Base-by-base conservation (phyloP, 352 stramenopile species). In the Globisporangium uncinulatum region DNA sequence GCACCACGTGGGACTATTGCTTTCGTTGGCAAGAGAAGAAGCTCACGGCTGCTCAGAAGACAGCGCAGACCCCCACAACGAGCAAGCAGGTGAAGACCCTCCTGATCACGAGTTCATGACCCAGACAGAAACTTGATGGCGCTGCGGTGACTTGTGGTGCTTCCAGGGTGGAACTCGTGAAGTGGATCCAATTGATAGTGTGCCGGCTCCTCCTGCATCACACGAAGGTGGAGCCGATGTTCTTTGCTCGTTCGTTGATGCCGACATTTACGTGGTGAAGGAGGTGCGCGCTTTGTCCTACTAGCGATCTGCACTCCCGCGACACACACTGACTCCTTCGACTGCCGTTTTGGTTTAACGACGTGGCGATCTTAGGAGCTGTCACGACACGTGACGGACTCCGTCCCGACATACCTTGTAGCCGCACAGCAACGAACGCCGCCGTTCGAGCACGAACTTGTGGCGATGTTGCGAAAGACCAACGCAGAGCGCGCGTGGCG, bases 21-120 rank as follows among this genome's bases (percentile, higher is more conserved):
- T 89, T 85, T 46, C 59, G 60, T 14, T 89, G 79, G 79, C 76
- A 89, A 57, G 74, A 86, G 43, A 71, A 73, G 51, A 74, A 73
- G 44, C 46, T 65, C 6, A 67, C 42, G 7, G 54, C 47, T 24
- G 51, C 55, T 52, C 67, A 64, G 43, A 9, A 31, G 14, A 8
- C 8, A 6, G 41, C 45, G 6, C 14, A 32, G 5, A n/a, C n/a
- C 4, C 19, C 32, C 8, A 24, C 17, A 19, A 52, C 62, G 44
- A 66, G 48, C 32, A 60, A 53, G 37, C 52, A 65, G 69, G 21
- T 58, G 44, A 29, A 29, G 24, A 4, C 24, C 4, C 24, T 29
- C 24, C 2, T 29, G 24, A 29, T 29, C 24, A 29, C 24, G 24
- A 29, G 24, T 29, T 29, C 24, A 29, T 29, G 24, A 29, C 24